Evolutionary conservation across 208 protist genomes (phyloP), one percentile per base, ranked within the genome.

Genomic region (Spironucleus salmonicida): DNA sequence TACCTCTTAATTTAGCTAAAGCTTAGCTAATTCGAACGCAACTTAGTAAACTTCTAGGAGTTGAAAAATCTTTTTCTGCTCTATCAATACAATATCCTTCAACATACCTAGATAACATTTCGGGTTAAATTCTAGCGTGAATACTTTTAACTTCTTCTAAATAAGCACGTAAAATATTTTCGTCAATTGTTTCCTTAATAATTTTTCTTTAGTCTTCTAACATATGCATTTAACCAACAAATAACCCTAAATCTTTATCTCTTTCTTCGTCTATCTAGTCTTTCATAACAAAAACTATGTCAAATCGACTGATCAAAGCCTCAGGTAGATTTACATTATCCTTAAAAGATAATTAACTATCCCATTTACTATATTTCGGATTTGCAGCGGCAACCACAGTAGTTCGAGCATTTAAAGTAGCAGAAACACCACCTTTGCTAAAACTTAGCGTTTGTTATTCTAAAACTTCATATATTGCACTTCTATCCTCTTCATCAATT

Each of bases 371-470:
- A 77, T 98, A 89, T 61, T 91, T 89, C 4, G 97, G 97, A 85
- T 99, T 99, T 1, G 96, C 96, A 32, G 94, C 92, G 23, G 97
- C 96, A 1, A 99, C 83, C 61, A 99, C 91, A 4, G 93, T 95
- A 0, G 95, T 98, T 49, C 95, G 71, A 38, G 86, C 83, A 74
- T 88, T 88, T 62, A 88, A 71, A 30, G 83, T 81, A 57, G 32
- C 68, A 76, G 98, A 95, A 82, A 99, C 98, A 74, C 97, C 97
- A n/a, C 95, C 96, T 85, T 99, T 99, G 34, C 96, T 96, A 61
- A 99, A 88, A 38, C 93, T 98, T 0, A 99, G 88, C 35, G 97
- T 99, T 83, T 98, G 94, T 87, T 99, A 96, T 85, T 99, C 97
- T 26, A 82, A 26, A 32, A 84, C 95, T 86, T 99, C 96, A 82